A percentile compares a stretch with the other conserved stretches of the same genome.
Conservation (phyloP, 2,329 filamentous ascomycete genomes). For the Hypoxylon sp. region DNA sequence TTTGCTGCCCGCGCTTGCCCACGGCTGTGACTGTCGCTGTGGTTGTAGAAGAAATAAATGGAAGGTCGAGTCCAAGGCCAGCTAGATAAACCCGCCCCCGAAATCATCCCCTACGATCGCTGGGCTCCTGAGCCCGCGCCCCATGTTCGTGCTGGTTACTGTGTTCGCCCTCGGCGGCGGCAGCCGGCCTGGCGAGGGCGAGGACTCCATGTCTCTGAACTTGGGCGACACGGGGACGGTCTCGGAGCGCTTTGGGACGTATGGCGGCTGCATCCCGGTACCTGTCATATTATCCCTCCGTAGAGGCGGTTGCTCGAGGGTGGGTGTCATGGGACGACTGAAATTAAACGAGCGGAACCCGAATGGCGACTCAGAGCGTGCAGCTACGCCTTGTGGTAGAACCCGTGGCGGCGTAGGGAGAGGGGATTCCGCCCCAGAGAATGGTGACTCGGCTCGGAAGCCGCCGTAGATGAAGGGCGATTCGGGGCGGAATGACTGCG, state of each 20-base stretch:
- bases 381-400: slow-evolving; percentile 25
- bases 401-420: slow-evolving; percentile 36
- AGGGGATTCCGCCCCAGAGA: slow-evolving; percentile 22
- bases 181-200: slow-evolving; percentile 15
- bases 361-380: slow-evolving; percentile 47
- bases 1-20: slow-evolving; percentile 9
- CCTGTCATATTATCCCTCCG: slow-evolving; percentile 5
- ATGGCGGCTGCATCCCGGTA: slow-evolving; percentile 5
- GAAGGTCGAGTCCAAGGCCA: background rate
- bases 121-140: slow-evolving; percentile 43
- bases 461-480: slow-evolving; percentile 15
- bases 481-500: slow-evolving; percentile 6
- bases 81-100: slow-evolving; percentile 41
- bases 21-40: too few relatives aligned
- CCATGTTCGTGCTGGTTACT: slow-evolving; percentile 3
- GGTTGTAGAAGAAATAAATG: background rate
- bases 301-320: slow-evolving; percentile 9
- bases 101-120: slow-evolving; percentile 47
- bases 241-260: slow-evolving; percentile 34
- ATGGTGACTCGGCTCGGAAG: slow-evolving; percentile 4
- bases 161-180: slow-evolving; percentile 38
- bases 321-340: slow-evolving; percentile 40
- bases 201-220: slow-evolving; percentile 18
- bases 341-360: slow-evolving; percentile 44
- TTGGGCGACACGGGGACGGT: slow-evolving; percentile 33